phyloP scores from a whole-genome alignment of 352 stramenopile genomes.

The Pythium myriotylum region DNA sequence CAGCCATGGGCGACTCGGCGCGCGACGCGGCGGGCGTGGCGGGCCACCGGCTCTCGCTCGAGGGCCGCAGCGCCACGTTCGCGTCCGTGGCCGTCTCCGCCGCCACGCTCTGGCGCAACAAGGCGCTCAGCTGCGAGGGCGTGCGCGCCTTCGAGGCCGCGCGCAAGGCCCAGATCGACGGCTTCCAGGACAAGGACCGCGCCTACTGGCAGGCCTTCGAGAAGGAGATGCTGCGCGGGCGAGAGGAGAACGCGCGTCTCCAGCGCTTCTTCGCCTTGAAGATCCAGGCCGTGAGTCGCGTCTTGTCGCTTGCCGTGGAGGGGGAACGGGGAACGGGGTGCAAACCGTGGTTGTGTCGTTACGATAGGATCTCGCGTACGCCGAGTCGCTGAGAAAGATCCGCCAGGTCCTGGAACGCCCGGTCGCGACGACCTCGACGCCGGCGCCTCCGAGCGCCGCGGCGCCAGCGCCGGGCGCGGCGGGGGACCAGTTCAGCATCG shows the following conservation, averaged over 20 bases:
- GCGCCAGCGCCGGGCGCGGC: background rate
- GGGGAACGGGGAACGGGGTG: no score
- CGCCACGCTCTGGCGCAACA: conserved; percentile 60
- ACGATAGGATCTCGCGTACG: conserved; percentile 77
- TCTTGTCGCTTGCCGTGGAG: no score
- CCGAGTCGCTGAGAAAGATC: conserved; percentile 67
- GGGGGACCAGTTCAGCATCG: conserved; percentile 33
- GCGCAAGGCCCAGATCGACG: conserved; percentile 73
- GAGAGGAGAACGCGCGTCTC: conserved; percentile 66
- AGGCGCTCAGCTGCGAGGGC: conserved; percentile 52
- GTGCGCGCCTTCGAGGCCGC: conserved; percentile 69
- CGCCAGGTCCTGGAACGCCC: conserved; percentile 56
- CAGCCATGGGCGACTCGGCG: background rate
- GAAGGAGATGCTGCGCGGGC: conserved; percentile 62
- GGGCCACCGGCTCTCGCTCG: conserved; percentile 9
- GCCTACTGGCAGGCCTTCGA: conserved; percentile 83
- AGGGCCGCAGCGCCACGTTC: conserved; percentile 21
- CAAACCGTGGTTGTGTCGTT: background rate
- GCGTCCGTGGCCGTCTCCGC: conserved; percentile 24
- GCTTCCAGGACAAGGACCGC: conserved; percentile 63
- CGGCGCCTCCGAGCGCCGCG: conserved; percentile 1
- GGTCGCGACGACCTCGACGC: background rate
- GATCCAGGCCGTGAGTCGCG: conserved; percentile 55
- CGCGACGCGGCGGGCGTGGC: background rate
- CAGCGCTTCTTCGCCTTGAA: conserved; percentile 71